Percentiles rank a stretch among this genome's conserved stretches.
phyloP scores from a whole-genome alignment of 768 basidiomycete species.

The Pisolithus orientalis region DNA sequence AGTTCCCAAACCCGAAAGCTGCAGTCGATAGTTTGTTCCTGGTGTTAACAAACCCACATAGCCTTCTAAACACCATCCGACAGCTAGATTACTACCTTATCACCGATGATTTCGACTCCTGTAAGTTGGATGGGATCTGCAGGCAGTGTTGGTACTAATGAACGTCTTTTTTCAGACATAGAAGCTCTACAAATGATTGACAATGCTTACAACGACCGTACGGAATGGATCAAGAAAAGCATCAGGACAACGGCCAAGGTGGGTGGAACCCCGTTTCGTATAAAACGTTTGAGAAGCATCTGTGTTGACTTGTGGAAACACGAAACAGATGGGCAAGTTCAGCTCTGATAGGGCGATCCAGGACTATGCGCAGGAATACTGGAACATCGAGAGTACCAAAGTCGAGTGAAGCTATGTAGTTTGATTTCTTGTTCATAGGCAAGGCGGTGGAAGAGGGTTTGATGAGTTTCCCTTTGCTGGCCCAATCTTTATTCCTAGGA shows the following conservation, averaged over 20 bases:
- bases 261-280: slow-evolving; percentile 1
- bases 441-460: too few relatives aligned
- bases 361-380: slow-evolving; percentile 86
- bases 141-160: background rate
- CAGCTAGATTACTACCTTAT: slow-evolving; percentile 76
- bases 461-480: too few relatives aligned
- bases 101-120: slow-evolving; percentile 93
- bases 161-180: slow-evolving; percentile 46
- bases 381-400: slow-evolving; percentile 59
- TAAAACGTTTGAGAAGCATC: slow-evolving; percentile 57
- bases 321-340: slow-evolving; percentile 86
- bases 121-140: slow-evolving; percentile 34
- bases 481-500: too few relatives aligned
- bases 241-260: slow-evolving; percentile 79
- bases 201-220: slow-evolving; percentile 75
- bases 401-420: slow-evolving; percentile 15
- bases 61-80: slow-evolving; percentile 68
- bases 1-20: slow-evolving; percentile 25
- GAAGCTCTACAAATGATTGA: slow-evolving; percentile 84
- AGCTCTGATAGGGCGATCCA: slow-evolving; percentile 90
- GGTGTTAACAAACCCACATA: slow-evolving; percentile 22
- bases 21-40: slow-evolving; percentile 7
- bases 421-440: background rate
- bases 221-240: slow-evolving; percentile 89
- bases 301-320: slow-evolving; percentile 35